Evolutionary conservation across 2,329 filamentous ascomycete genomes (phyloP).

Genomic region (Sporothrix inflata): DNA sequence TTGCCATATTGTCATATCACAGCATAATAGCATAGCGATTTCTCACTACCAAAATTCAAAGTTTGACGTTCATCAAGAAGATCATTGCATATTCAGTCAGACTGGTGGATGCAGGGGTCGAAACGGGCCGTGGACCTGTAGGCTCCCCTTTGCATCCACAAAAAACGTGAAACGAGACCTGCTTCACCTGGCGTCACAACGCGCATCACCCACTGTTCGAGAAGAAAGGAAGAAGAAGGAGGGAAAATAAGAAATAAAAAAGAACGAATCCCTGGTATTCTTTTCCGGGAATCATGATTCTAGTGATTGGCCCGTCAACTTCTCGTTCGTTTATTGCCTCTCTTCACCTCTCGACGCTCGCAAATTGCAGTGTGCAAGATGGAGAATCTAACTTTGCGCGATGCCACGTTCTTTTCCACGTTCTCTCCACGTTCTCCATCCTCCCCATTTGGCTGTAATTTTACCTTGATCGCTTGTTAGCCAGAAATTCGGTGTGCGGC

Average conservation of each 20-base stretch:
- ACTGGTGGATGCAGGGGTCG: not conserved
- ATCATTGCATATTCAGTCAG: not conserved
- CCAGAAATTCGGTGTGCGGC: not conserved
- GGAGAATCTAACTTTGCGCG: not conserved
- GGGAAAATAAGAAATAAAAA: not conserved
- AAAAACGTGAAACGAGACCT: constrained; percentile 22
- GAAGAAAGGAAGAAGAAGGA: not conserved
- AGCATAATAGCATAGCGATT: constrained; percentile 16
- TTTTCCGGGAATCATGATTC: not conserved
- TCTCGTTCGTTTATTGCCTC: too few species aligned
- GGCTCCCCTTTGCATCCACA: not conserved
- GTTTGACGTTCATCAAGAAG: too few species aligned
- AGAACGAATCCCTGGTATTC: not conserved
- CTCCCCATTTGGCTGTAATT: not conserved
- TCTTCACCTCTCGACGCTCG: not conserved
- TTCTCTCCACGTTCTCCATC: constrained; percentile 17
- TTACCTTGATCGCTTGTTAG: not conserved
- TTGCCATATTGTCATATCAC: not conserved
- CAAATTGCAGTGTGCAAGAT: constrained; percentile 5
- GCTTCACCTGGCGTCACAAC: constrained; percentile 28
- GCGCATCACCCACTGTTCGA: not conserved
- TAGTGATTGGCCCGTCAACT: not conserved
- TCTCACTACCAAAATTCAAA: not conserved
- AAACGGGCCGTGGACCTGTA: too few species aligned
- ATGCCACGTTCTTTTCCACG: constrained; percentile 17